Evolutionary conservation across 2,329 filamentous ascomycete species (phyloP).

Genomic region (Aspergillus awamori): DNA sequence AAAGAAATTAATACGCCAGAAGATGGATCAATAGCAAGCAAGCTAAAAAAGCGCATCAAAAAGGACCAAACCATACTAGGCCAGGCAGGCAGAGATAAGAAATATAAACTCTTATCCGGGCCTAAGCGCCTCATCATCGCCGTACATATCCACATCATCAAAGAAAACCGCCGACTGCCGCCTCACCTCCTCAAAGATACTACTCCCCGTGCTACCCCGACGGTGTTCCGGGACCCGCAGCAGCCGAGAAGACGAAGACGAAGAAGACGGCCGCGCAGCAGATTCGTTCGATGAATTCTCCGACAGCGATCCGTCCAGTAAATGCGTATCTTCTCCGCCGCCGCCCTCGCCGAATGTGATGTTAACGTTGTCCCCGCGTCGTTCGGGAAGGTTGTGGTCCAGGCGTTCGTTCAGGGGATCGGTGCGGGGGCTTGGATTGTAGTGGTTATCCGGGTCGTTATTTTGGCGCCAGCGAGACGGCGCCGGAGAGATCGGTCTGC

Average conservation of each 20-base stretch:
- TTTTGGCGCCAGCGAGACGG: conserved; percentile 32
- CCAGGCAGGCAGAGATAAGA: background rate
- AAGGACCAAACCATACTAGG: background rate
- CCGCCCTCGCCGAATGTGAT: conserved; percentile 19
- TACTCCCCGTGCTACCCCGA: conserved; percentile 32
- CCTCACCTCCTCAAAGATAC: conserved; percentile 48
- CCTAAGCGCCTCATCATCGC: conserved; percentile 27
- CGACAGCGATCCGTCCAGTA: conserved; percentile 19
- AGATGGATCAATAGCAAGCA: too few relatives aligned
- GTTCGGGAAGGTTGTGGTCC: conserved; percentile 33
- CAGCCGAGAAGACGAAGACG: conserved; percentile 12
- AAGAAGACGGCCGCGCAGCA: conserved; percentile 17
- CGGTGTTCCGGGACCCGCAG: conserved; percentile 26
- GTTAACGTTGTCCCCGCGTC: conserved; percentile 14
- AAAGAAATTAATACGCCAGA: too few relatives aligned
- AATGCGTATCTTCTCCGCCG: conserved; percentile 4
- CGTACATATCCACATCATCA: conserved; percentile 43
- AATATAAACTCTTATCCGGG: background rate
- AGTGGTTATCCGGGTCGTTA: conserved; percentile 9
- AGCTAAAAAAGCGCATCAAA: too few relatives aligned
- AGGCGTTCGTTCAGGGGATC: conserved; percentile 29
- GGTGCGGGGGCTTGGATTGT: conserved; percentile 13
- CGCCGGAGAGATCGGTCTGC: conserved; percentile 30
- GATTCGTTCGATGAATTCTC: conserved; percentile 27
- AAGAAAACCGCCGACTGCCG: conserved; percentile 53